Base-by-base conservation (phyloP, 1,284 basidiomycete species). In the Papiliotrema terrestris region DNA sequence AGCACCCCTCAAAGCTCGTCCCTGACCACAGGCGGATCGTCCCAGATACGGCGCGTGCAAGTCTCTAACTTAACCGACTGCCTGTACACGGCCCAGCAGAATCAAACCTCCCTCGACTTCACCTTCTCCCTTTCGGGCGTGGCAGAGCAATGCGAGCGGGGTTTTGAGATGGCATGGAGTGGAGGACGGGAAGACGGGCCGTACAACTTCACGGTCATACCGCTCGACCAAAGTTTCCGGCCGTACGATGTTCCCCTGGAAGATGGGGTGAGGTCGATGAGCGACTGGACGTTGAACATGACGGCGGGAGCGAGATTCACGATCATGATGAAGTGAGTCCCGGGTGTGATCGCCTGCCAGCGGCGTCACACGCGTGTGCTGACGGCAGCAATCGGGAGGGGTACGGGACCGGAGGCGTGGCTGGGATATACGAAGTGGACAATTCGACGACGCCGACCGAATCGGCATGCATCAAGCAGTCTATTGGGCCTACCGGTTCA, bases 1-100 rank as follows among this genome's bases (percentile, higher is more conserved):
- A 84, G 89, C 71, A 71, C 79, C 5, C 63, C 87, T 35, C 11
- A 81, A 86, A 23, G 83, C 88, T 55, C 89, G 88, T 63, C 69
- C 80, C 62, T 68, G 74, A 45, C 79, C 85, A 42, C 81, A 81
- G 63, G 86, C 84, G 69, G 83, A 82, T 42, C 83, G 22, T 62
- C 67, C 22, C 60, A 63, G 41, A 57, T 71, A 32, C 67, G 67
- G 41, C 47, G 45, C 9, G 58, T 65, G 39, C 42, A 43, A 23
- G 20, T 54, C 3, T 61, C 66, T 6, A 49, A 54, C 35, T 25
- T 58, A 14, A 58, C 67, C 26, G 22, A 52, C 20, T 71, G 69
- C 51, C 54, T 68, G 8, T 44, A 52, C n/a, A 59, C 60, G 17
- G 59, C 59, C 8, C 48, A 51, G 8, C 47, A 53, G 6, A 67